Evolutionary conservation across 805 yeast genomes (phyloP), one percentile per base, ranked within the genome.

Genomic region (Nakazawaea sp.): DNA sequence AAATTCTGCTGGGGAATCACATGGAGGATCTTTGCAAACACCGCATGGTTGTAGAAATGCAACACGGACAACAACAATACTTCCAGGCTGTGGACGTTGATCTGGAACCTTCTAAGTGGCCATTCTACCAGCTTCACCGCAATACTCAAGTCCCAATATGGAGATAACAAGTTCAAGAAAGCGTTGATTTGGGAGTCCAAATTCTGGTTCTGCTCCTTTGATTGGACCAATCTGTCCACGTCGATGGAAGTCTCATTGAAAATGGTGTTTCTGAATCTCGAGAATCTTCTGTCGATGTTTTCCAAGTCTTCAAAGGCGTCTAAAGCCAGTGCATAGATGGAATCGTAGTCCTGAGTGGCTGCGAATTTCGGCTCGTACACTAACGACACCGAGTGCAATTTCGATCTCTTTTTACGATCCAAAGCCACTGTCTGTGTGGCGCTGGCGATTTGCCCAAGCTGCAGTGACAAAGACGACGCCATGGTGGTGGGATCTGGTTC

Each of bases 331-430:
- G 78, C 72, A 52, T 70, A 83, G 41, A 92, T 78, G 31, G 81
- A 68, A 48, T 88, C 96, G 51, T 75, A 89, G 56, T 92, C 98
- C 63, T 92, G 97, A 25, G 89, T 74, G n/a, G 94, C 85, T 13
- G 98, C 98, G 43, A 77, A 78, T 49, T 81, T 78, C 8, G 96
- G 70, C 30, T 86, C 94, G 56, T 81, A 89, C 19, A 92, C 72
- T 45, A 92, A 73, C 33, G 98, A 92, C 27, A 86, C 80, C 27
- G 95, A 78, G 54, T 92, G 98, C 41, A 88, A 64, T 58, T 82
- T 84, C 44, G 88, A 85, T 57, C 97, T 71, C 49, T 75, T 70
- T 59, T 88, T 88, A 57, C 97, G 75, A 55, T 90, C 97, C 45
- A 83, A 66, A 2, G 88, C 87, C 36, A 84, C 75, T 25, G 90